Percentiles rank a stretch among this genome's conserved stretches.
These are phyloP conservation scores for Aspergillus ostianus DNA, from an alignment of 495 filamentous ascomycete genomes.

Conservation along the genomic window DNA sequence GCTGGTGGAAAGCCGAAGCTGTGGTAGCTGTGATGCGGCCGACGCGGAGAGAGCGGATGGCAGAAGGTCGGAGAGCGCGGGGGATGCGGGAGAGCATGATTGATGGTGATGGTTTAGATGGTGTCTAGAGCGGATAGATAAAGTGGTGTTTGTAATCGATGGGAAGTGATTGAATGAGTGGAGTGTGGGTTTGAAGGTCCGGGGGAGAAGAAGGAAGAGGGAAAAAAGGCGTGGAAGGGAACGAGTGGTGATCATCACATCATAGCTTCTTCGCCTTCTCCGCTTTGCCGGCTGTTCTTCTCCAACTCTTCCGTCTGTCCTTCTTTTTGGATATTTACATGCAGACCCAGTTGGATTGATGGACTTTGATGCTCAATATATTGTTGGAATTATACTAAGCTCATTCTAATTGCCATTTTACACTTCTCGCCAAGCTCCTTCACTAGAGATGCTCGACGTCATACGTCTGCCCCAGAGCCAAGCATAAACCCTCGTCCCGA, in stretches of 20 bases:
- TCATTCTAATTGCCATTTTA: not conserved
- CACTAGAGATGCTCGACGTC: not conserved
- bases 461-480: not conserved
- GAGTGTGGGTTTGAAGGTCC: not conserved
- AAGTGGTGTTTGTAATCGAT: not conserved
- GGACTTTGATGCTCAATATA: not conserved
- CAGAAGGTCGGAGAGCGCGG: slow-evolving; percentile 19
- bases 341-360: not conserved
- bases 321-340: not conserved
- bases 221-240: slow-evolving; percentile 10
- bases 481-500: not conserved
- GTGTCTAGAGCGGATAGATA: not conserved
- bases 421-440: not conserved
- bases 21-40: slow-evolving; percentile 18
- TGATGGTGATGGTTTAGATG: not conserved
- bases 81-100: slow-evolving; percentile 37
- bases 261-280: slow-evolving; percentile 12
- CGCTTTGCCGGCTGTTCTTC: not conserved
- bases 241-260: slow-evolving; percentile 13
- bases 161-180: not conserved
- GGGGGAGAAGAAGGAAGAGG: not conserved
- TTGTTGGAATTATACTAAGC: not conserved
- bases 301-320: not conserved
- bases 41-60: slow-evolving; percentile 28
- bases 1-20: slow-evolving; percentile 2